Conservation (phyloP, 257 asterid species). For the Verbena officinalis region DNA sequence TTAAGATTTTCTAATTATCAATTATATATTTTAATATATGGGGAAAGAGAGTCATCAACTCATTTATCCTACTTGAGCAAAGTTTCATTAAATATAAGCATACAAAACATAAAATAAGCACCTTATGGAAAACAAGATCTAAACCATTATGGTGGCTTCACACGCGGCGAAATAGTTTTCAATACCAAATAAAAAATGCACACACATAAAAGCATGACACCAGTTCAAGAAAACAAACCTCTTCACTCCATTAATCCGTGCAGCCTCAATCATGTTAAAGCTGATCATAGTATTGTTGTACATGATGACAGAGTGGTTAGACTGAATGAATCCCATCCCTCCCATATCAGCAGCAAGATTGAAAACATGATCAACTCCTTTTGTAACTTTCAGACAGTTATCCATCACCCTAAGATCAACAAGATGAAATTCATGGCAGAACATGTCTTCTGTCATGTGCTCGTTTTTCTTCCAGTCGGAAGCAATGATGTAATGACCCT, state of each 20-base stretch:
- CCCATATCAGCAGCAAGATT: slow-evolving; percentile 96
- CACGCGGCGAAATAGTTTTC: background rate
- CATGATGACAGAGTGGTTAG: slow-evolving; percentile 89
- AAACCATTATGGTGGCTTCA: background rate
- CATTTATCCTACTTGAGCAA: background rate
- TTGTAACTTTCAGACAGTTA: slow-evolving; percentile 74
- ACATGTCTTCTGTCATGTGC: slow-evolving; percentile 93
- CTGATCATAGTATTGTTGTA: slow-evolving; percentile 90
- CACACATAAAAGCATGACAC: slow-evolving; percentile 3
- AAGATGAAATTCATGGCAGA: slow-evolving; percentile 83
- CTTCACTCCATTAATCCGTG: slow-evolving; percentile 70
- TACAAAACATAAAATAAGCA: background rate
- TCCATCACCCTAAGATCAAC: slow-evolving; percentile 94
- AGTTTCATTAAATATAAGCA: background rate
- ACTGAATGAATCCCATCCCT: slow-evolving; percentile 92
- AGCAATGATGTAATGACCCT: slow-evolving; percentile 84
- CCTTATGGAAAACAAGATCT: background rate
- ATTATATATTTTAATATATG: background rate
- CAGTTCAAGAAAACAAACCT: slow-evolving; percentile 47
- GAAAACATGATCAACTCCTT: slow-evolving; percentile 73
- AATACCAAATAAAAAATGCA: background rate
- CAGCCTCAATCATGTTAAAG: slow-evolving; percentile 87
- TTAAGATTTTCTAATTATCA: background rate
- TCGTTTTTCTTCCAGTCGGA: slow-evolving; percentile 94
- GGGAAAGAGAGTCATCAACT: too few relatives aligned